A percentile compares a stretch with the other conserved stretches of the same genome.
Evolutionary conservation across 2,329 filamentous ascomycete genomes (phyloP).

Genomic region (Claviceps sorghi): DNA sequence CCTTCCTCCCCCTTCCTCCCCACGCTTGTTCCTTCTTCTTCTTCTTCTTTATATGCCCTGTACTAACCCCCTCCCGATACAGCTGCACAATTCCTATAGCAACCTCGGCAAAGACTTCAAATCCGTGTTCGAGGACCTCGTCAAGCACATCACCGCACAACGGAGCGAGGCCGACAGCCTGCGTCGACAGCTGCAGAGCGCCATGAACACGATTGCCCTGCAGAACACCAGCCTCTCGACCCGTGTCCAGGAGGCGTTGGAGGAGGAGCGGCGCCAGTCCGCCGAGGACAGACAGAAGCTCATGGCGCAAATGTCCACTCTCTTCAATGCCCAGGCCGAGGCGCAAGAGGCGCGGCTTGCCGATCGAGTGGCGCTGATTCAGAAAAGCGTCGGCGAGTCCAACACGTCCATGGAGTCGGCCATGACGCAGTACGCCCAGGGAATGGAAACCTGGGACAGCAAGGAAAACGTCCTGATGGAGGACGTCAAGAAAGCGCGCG

Average conservation of each 20-base stretch:
- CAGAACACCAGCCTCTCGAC: slow-evolving; percentile 53
- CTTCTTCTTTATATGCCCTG: background rate
- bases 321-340: slow-evolving; percentile 62
- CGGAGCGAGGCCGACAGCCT: slow-evolving; percentile 62
- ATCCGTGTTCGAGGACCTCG: slow-evolving; percentile 64
- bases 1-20: background rate
- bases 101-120: slow-evolving; percentile 77
- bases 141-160: slow-evolving; percentile 60
- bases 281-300: slow-evolving; percentile 60
- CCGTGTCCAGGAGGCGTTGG: slow-evolving; percentile 53
- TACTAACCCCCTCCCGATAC: background rate
- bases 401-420: slow-evolving; percentile 50
- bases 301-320: slow-evolving; percentile 58
- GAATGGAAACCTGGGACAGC: slow-evolving; percentile 60
- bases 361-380: slow-evolving; percentile 46
- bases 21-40: no score
- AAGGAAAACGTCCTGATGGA: slow-evolving; percentile 56
- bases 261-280: slow-evolving; percentile 61
- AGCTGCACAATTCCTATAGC: slow-evolving; percentile 75
- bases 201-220: slow-evolving; percentile 52
- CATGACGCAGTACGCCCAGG: slow-evolving; percentile 49
- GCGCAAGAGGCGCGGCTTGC: slow-evolving; percentile 58
- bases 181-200: slow-evolving; percentile 54
- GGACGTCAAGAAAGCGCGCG: slow-evolving; percentile 57
- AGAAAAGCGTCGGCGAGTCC: slow-evolving; percentile 47